These are phyloP conservation scores for Blastocystis sp. DNA, from an alignment of 352 stramenopile genomes.

Conservation along the genomic window DNA sequence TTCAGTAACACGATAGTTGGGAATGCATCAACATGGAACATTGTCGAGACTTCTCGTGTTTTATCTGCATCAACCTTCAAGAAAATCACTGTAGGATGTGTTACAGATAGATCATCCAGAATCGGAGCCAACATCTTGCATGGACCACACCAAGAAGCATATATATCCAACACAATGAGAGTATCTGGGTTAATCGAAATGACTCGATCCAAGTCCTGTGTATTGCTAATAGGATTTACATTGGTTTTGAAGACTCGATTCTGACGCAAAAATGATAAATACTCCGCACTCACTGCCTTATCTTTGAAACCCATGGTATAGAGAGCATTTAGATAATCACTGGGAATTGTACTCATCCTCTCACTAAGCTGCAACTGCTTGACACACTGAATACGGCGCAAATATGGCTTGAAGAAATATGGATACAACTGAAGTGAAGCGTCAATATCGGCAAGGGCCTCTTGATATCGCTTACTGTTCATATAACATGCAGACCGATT, in stretches of 20 bases:
- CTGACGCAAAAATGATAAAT: neutral
- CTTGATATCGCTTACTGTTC: neutral
- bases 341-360: neutral
- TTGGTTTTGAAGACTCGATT: neutral
- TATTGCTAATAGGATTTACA: neutral
- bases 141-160: slow-evolving; percentile 34
- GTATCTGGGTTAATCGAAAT: slow-evolving; percentile 13
- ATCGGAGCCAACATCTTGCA: slow-evolving; percentile 49
- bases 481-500: slow-evolving; percentile 56
- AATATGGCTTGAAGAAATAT: slow-evolving; percentile 10
- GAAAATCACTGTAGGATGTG: slow-evolving; percentile 47
- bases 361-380: slow-evolving; percentile 6
- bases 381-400: slow-evolving; percentile 8
- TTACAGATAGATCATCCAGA: slow-evolving; percentile 15
- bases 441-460: slow-evolving; percentile 17
- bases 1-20: slow-evolving; percentile 33
- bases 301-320: neutral
- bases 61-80: slow-evolving; percentile 53
- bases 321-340: slow-evolving; percentile 24
- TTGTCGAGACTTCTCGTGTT: neutral
- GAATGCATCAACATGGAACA: slow-evolving; percentile 15
- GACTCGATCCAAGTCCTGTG: neutral
- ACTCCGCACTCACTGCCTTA: neutral
- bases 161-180: slow-evolving; percentile 50
- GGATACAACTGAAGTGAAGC: neutral